Conservation (phyloP, 306 rosid species). For the Pyrus bretschneideri region DNA sequence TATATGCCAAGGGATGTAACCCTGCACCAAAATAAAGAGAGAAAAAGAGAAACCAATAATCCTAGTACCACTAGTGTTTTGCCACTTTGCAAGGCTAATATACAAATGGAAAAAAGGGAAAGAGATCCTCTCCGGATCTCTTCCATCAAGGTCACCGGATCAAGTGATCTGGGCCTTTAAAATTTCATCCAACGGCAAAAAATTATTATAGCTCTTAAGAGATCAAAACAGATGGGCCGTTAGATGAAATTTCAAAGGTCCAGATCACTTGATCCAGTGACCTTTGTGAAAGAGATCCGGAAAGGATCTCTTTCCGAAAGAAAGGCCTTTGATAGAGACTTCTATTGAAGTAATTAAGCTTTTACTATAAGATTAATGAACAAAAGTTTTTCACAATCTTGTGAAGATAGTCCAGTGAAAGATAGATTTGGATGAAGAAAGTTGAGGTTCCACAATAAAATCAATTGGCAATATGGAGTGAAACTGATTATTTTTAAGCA, state of each 20-base stretch:
- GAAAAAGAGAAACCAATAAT: not conserved
- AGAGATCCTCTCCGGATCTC: too few species aligned
- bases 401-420: not conserved
- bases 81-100: not conserved
- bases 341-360: not conserved
- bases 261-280: too few species aligned
- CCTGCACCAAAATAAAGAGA: not conserved
- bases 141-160: too few species aligned
- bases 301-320: not conserved
- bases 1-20: not conserved
- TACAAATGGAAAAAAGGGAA: not conserved
- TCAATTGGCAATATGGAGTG: too few species aligned
- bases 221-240: too few species aligned
- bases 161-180: fast-evolving
- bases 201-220: too few species aligned
- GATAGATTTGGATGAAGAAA: not conserved
- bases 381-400: not conserved
- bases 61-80: not conserved
- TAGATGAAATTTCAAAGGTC: too few species aligned
- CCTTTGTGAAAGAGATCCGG: fast-evolving
- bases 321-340: not conserved
- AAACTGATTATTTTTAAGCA: too few species aligned
- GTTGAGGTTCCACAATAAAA: too few species aligned
- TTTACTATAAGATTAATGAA: not conserved
- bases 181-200: too few species aligned